phyloP scores from a whole-genome alignment of 2,329 filamentous ascomycete genomes.

The Elsinoe batatas region DNA sequence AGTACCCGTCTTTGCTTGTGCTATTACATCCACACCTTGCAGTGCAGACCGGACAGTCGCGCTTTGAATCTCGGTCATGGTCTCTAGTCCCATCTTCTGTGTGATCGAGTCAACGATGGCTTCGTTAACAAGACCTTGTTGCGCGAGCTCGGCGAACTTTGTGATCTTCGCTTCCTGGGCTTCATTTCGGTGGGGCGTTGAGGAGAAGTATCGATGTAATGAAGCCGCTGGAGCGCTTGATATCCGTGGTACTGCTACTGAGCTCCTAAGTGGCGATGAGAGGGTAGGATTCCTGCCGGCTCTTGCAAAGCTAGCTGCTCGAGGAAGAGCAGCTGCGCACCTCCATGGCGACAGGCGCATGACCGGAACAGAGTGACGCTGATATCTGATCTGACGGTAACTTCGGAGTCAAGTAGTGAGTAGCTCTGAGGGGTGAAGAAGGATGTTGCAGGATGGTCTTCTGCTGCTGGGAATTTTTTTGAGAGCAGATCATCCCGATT shows the following conservation, averaged over 20 bases:
- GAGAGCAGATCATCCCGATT: not conserved
- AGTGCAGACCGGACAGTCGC: conserved; percentile 73
- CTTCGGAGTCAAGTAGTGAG: too few species aligned
- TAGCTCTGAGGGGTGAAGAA: too few species aligned
- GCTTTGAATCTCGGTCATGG: conserved; percentile 88
- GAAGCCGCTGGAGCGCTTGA: conserved; percentile 18
- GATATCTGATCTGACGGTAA: not conserved
- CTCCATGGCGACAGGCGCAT: conserved; percentile 21
- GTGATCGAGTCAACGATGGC: conserved; percentile 61
- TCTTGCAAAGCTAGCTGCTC: conserved; percentile 23
- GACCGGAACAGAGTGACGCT: not conserved
- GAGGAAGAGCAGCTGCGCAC: conserved; percentile 31
- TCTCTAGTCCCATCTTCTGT: conserved; percentile 59
- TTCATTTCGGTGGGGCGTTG: conserved; percentile 15
- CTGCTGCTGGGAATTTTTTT: not conserved
- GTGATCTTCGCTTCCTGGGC: conserved; percentile 25
- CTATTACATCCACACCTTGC: conserved; percentile 74
- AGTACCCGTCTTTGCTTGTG: conserved; percentile 92
- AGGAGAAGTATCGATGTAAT: conserved; percentile 17
- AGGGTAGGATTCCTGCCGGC: conserved; percentile 19
- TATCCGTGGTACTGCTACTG: conserved; percentile 16
- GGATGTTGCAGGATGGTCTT: too few species aligned
- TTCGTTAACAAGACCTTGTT: conserved; percentile 46
- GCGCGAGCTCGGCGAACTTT: conserved; percentile 35
- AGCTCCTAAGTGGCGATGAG: conserved; percentile 16